phyloP scores from a whole-genome alignment of 768 basidiomycete species.

The Hericium coralloides region DNA sequence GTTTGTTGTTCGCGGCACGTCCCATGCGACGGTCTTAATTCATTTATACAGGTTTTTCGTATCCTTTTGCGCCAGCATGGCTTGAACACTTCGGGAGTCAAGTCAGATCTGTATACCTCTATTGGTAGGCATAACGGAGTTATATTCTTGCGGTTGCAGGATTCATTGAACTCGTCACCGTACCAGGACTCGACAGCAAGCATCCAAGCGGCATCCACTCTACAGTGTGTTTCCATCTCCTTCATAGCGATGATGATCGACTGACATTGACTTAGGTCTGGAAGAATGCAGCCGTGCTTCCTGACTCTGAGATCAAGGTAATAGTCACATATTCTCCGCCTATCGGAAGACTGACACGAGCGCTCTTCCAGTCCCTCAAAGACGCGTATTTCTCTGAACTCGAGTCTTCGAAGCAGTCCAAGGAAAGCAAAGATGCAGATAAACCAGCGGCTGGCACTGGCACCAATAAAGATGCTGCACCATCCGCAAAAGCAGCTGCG shows the following conservation, averaged over 20 bases:
- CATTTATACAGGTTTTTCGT: slow-evolving; percentile 49
- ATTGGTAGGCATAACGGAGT: slow-evolving; percentile 33
- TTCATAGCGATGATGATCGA: too few relatives aligned
- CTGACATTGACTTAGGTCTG: slow-evolving; percentile 37
- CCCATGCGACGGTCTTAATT: neutral
- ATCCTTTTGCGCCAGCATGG: slow-evolving; percentile 59
- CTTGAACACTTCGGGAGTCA: slow-evolving; percentile 56
- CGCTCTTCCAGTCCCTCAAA: slow-evolving; percentile 41
- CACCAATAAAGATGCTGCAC: slow-evolving; percentile 6
- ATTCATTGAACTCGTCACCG: neutral
- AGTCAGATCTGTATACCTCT: slow-evolving; percentile 58
- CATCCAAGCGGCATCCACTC: slow-evolving; percentile 65
- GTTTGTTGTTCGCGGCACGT: slow-evolving; percentile 24
- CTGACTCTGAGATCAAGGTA: slow-evolving; percentile 57
- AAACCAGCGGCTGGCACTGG: slow-evolving; percentile 5
- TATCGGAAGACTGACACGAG: neutral
- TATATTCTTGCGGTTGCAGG: neutral
- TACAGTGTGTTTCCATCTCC: slow-evolving; percentile 36
- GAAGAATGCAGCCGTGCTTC: slow-evolving; percentile 53
- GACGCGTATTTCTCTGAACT: slow-evolving; percentile 51
- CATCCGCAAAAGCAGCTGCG: neutral
- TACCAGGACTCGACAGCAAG: slow-evolving; percentile 64
- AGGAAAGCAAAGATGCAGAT: neutral
- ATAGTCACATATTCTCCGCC: neutral
- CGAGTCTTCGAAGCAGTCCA: slow-evolving; percentile 21